Conservation (phyloP, 495 filamentous ascomycete genomes). For the Daldinia decipiens region DNA sequence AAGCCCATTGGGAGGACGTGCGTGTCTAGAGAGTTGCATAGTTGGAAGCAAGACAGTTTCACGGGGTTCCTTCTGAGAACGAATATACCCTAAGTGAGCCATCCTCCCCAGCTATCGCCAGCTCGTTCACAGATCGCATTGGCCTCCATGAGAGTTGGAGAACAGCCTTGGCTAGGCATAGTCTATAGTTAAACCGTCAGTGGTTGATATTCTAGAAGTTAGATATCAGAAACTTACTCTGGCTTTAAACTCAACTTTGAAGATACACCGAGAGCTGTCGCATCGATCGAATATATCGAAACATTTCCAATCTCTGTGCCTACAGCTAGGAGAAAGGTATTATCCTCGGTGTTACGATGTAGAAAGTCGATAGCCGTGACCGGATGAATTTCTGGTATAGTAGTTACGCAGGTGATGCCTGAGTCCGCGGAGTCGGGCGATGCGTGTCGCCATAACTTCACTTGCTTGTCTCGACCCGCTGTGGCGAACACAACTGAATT, state of each 20-base stretch:
- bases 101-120: constrained; percentile 87
- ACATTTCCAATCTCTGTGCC: constrained; percentile 71
- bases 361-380: constrained; percentile 83
- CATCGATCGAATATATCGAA: constrained; percentile 55
- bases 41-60: constrained; percentile 18
- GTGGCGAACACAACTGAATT: constrained; percentile 74
- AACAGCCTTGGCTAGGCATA: constrained; percentile 76
- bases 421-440: constrained; percentile 40
- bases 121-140: constrained; percentile 54
- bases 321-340: constrained; percentile 67
- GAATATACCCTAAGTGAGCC: constrained; percentile 78
- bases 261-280: constrained; percentile 56
- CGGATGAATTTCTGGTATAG: constrained; percentile 65
- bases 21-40: constrained; percentile 21
- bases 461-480: constrained; percentile 83
- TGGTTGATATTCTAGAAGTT: background rate
- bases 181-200: constrained; percentile 40
- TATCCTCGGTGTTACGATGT: constrained; percentile 48
- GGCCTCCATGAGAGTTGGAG: constrained; percentile 83
- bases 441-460: constrained; percentile 76
- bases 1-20: background rate
- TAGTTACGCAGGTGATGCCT: constrained; percentile 58
- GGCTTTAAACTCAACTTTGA: constrained; percentile 56
- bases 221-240: constrained; percentile 46
- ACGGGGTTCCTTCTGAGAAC: constrained; percentile 50